These are phyloP conservation scores for Verbascum thapsus DNA, from an alignment of 257 asterid species.

Conservation along the genomic window DNA sequence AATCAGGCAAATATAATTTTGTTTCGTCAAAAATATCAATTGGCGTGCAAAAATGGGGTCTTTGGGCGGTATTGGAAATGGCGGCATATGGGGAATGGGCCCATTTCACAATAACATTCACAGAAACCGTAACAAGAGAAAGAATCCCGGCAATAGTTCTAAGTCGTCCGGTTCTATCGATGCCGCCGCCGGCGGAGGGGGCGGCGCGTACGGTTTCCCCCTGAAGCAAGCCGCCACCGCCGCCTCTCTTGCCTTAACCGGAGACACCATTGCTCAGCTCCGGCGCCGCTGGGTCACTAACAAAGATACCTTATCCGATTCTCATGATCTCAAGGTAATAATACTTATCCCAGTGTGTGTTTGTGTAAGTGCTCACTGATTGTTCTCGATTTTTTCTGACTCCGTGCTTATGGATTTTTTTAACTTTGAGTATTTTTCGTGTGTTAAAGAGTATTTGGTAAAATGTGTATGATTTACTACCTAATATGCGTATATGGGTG, in stretches of 20 bases:
- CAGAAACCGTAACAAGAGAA: conserved; percentile 27
- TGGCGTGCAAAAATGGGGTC: conserved; percentile 35
- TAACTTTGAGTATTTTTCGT: too few relatives aligned
- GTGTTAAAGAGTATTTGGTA: too few relatives aligned
- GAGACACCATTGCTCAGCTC: conserved; percentile 86
- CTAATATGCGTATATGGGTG: too few relatives aligned
- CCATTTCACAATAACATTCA: conserved; percentile 31
- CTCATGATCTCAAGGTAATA: conserved; percentile 41
- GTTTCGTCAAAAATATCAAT: too few relatives aligned
- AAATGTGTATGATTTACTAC: too few relatives aligned
- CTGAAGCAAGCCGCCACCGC: conserved; percentile 69
- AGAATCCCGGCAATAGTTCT: conserved; percentile 18
- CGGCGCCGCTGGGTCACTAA: conserved; percentile 55
- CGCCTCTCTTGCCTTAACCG: conserved; percentile 63
- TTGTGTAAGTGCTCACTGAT: too few relatives aligned
- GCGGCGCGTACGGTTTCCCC: conserved; percentile 41
- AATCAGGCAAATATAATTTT: too few relatives aligned
- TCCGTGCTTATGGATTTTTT: too few relatives aligned
- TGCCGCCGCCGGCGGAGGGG: conserved; percentile 17
- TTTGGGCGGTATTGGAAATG: conserved; percentile 40
- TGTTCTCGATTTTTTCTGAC: too few relatives aligned
- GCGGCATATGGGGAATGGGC: conserved; percentile 48
- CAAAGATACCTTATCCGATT: conserved; percentile 31
- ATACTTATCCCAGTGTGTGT: background rate
- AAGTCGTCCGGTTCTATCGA: conserved; percentile 34